Base-by-base conservation (phyloP, 257 asterid genomes). In the Salvia miltiorrhiza region DNA sequence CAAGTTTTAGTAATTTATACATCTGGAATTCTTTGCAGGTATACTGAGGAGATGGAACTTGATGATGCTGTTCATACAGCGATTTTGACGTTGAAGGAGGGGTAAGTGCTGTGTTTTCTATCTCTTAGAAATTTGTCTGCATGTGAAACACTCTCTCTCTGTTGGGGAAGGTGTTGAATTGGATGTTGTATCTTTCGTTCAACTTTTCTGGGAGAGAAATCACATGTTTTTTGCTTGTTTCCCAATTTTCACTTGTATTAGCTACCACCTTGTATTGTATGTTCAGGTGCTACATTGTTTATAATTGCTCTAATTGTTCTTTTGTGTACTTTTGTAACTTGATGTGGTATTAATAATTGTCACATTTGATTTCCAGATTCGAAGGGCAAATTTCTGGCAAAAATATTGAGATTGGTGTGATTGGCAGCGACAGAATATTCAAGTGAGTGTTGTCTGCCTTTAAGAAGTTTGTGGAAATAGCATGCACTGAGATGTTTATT, bases 51-150 rank as follows among this genome's bases (percentile, higher is more conserved):
- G 69, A 94, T 89, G 96, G 99, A 94, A 78, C 97, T 94, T 39
- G 99, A 94, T 33, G 99, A 94, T 74, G 99, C 99, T 70, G 99
- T 94, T 49, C 99, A 94, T 89, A 94, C 97, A 8, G 99, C 99
- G 47, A 94, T 94, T 61, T 79, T 94, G 88, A 94, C 99, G 20
- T 83, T 94, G 69, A 94, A 94, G 85, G 99, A 94, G 81, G 99
- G 99, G 99, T 94, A 80, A 76, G 84, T 70, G 71, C 61, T 70
- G 65, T 20, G 11, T 52, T 49, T 37, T 63, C 63, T 63, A 7
- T 32, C 4, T 24, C 44, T 62, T 37, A 13, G 50, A 67, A n/a
- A 12, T 47, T 56, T 48, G 52, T 50, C 66, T 43, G 24, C 49
- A 6, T 19, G 24, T 17, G 50, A 3, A 7, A n/a, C n/a, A 16